Conservation (phyloP, 2,329 filamentous ascomycete species). For the Ceratocystis huliohia region DNA sequence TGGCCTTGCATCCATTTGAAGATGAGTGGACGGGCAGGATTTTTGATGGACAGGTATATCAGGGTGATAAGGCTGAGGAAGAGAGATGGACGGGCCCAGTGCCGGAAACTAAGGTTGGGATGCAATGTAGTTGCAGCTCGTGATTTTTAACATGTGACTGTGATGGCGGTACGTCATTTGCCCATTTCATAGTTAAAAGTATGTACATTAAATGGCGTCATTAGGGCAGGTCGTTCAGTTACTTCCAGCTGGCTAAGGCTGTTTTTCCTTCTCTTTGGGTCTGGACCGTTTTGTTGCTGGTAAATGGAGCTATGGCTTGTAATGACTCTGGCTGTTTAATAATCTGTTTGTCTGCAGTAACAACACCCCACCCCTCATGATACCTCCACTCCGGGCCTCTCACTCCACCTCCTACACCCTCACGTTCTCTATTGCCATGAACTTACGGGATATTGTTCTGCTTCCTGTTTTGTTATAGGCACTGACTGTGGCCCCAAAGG, state of each 20-base stretch:
- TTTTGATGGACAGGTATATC: conserved; percentile 38
- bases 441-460: not conserved
- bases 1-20: conserved; percentile 73
- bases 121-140: conserved; percentile 95
- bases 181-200: too few relatives aligned
- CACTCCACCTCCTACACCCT: not conserved
- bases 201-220: not conserved
- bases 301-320: conserved; percentile 2
- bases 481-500: not conserved
- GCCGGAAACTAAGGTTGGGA: conserved; percentile 59
- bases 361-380: not conserved
- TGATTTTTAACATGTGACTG: conserved; percentile 30
- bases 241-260: not conserved
- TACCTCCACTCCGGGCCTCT: not conserved
- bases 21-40: conserved; percentile 54
- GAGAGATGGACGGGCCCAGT: conserved; percentile 76
- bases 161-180: too few relatives aligned
- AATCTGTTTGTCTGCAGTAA: conserved; percentile 15
- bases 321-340: conserved; percentile 11
- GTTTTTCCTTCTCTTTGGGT: not conserved
- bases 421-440: not conserved
- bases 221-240: not conserved
- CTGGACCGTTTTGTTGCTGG: conserved; percentile 3
- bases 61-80: conserved; percentile 59
- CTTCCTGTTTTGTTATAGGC: conserved; percentile 6